Evolutionary conservation across 78 protist genomes (phyloP).

Genomic region (Dictyostelium intermedium): DNA sequence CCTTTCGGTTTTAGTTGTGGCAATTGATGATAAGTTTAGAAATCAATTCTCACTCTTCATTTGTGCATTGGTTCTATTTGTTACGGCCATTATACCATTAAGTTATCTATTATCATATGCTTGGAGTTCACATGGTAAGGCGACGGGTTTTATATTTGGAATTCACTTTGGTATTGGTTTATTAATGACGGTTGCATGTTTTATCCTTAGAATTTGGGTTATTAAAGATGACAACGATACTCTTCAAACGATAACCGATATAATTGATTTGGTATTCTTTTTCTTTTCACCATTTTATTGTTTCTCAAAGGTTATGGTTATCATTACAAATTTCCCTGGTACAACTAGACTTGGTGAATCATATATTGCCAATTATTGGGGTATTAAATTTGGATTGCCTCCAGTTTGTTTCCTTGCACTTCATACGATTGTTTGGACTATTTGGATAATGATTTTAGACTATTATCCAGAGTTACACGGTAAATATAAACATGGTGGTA

Average conservation of each 20-base stretch:
- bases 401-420: not conserved
- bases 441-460: slow-evolving; percentile 19
- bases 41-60: not conserved
- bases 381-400: not conserved
- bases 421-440: slow-evolving; percentile 13
- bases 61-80: not conserved
- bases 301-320: not conserved
- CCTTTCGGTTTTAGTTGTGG: not conserved
- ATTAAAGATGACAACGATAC: not conserved
- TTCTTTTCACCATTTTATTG: slow-evolving; percentile 19
- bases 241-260: not conserved
- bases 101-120: slow-evolving; percentile 5
- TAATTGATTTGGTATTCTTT: not conserved
- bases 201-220: not conserved
- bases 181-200: not conserved
- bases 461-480: slow-evolving; percentile 10
- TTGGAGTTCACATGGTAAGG: slow-evolving; percentile 7
- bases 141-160: slow-evolving; percentile 20
- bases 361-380: slow-evolving; percentile 9
- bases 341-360: not conserved
- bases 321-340: slow-evolving; percentile 25
- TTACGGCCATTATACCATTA: not conserved
- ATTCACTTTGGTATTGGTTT: not conserved
- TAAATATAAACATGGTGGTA: not conserved
- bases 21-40: not conserved